Base-by-base conservation (phyloP, 257 asterid genomes). In the Orobanche coerulescens region DNA sequence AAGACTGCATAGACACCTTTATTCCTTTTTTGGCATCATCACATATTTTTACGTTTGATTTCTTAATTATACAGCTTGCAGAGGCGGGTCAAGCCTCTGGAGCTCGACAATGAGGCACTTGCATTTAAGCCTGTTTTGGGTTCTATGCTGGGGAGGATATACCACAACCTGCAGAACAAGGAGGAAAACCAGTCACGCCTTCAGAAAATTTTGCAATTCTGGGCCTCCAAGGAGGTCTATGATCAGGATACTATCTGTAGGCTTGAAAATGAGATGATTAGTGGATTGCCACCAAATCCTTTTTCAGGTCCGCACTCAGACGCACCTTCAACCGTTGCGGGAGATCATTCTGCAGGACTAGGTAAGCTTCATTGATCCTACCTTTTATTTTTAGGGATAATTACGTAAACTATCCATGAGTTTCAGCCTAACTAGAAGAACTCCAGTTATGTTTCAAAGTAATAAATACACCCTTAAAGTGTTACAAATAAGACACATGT, bases 171-270 rank as follows among this genome's bases (percentile, higher is more conserved):
- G 19, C 87, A 81, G 36, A 88, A 88, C 81, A 86, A 80, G 82
- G 98, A 92, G 53, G 98, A 92, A 78, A 88, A 92, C 68, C 98
- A 92, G 81, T 80, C 91, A 1, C 96, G 95, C 8, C 83, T 92
- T 69, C 90, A 82, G 75, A 88, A 92, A 66, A 92, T 92, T 61
- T 48, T 92, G 59, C 97, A 88, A 65, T 92, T 92, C 68, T 92
- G 98, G 98, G 95, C 94, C 64, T 79, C 96, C 31, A 92, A 92
- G 80, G 98, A 88, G 67, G 97, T 92, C 26, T 92, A 68, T 59
- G 97, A 92, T 76, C 94, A 81, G 64, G 95, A 92, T 56, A 88
- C 97, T 4, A 81, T 92, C 65, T 80, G 39, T 62, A 79, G 66
- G 39, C 74, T 93, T 68, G 97, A 86, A 76, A 82, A 74, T 72